phyloP scores from a whole-genome alignment of 352 stramenopile genomes.

The Pythium volutum region DNA sequence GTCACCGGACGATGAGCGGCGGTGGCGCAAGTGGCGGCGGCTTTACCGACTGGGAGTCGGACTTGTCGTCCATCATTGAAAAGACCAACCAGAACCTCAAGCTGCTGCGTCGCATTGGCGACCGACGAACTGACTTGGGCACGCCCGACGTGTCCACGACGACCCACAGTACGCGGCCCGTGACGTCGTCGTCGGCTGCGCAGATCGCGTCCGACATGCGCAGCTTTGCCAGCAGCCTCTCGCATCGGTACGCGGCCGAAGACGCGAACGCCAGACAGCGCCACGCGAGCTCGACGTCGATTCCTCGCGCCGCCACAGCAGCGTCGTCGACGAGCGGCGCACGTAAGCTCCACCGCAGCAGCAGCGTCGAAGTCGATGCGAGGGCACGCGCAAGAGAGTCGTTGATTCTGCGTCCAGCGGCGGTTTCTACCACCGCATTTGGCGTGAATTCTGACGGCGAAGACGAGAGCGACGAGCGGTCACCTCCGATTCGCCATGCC shows the following conservation, averaged over 20 bases:
- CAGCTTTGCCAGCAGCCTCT: conserved; percentile 26
- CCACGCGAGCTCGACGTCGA: conserved; percentile 13
- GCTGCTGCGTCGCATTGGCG: conserved; percentile 72
- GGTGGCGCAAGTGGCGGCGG: too few species aligned
- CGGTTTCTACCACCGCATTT: conserved; percentile 3
- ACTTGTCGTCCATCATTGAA: conserved; percentile 85
- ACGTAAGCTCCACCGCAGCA: conserved; percentile 21
- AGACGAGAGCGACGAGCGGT: conserved; percentile 12
- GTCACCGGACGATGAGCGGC: conserved; percentile 49
- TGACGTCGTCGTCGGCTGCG: conserved; percentile 19
- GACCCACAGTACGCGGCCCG: conserved; percentile 3
- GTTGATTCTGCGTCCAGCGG: conserved; percentile 23
- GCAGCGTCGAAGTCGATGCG: conserved; percentile 21
- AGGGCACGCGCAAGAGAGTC: conserved; percentile 20
- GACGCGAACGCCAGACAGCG: neutral
- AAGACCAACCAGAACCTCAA: conserved; percentile 89
- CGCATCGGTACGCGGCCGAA: conserved; percentile 24
- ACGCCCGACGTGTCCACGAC: too few species aligned
- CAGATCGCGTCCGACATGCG: conserved; percentile 28
- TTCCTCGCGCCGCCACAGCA: conserved; percentile 15
- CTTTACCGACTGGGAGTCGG: conserved; percentile 76
- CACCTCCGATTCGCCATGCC: conserved; percentile 9
- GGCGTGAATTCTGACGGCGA: conserved; percentile 12
- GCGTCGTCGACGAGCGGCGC: neutral
- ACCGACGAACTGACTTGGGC: conserved; percentile 53